Evolutionary conservation across 176 grass and related monocot genomes (phyloP).

Genomic region (barley (Hordeum vulgare)): MorexV3_pseudomolecules_assembly NC_058522.1:342125873-342126372

Average conservation of each 20-base stretch:
- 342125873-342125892: not conserved
- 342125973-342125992: not conserved
- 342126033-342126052: constrained; percentile 59
- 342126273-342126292: not conserved
- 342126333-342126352: constrained; percentile 33
- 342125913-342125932: not conserved
- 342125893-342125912: not conserved
- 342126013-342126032: constrained; percentile 30
- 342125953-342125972: not conserved
- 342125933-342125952: not conserved
- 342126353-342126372: constrained; percentile 37
- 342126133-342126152: constrained; percentile 37
- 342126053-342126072: constrained; percentile 74
- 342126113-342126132: constrained; percentile 79
- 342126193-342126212: not conserved
- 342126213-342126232: not conserved
- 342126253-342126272: not conserved
- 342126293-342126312: constrained; percentile 8
- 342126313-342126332: constrained; percentile 71
- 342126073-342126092: constrained; percentile 64
- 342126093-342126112: constrained; percentile 56
- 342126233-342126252: not conserved
- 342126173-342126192: not conserved
- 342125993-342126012: constrained; percentile 37
- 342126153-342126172: not conserved